Base-by-base conservation (phyloP, 768 basidiomycete species). In the Leccinum rimulosum region DNA sequence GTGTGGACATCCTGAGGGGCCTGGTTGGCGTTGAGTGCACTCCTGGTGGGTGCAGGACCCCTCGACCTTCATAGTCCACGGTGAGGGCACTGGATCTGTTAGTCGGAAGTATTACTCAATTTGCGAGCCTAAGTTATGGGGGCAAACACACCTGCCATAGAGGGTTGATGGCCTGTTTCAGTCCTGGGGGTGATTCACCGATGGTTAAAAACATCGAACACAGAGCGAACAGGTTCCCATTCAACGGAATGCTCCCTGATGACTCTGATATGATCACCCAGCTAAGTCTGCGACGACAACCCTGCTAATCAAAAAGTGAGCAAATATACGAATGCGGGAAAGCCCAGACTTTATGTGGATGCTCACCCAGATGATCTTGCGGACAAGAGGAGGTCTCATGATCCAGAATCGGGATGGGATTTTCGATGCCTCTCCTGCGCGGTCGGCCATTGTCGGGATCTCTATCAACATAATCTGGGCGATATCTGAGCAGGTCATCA, bases 401-500 rank as follows among this genome's bases (percentile, higher is more conserved):
- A 22, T 22, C 22, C 22, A 22, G 22, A 22, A 22, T 22, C 22
- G 22, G 50, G 38, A 60, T 35, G 4, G 55, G 52, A 17, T 45
- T 56, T 25, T 62, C 61, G 27, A 55, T 6, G 14, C 30, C 54
- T 27, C 61, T 59, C 56, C 61, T 36, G 14, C 36, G 59, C 11
- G 55, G 56, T 55, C 58, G 56, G 9, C 27, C 30, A 35, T 60
- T 25, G 30, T 22, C 47, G 0, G n/a, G 19, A 31, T 64, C 58
- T n/a, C 49, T 30, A 36, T 22, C 22, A 22, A 22, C 22, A 22
- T 22, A 22, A 22, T 22, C 22, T 22, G 22, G 22, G 22, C 22
- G 59, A 59, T 71, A 60, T 49, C 71, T 60, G 51, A 49, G 43
- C 3, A 61, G 19, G 48, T 60, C 17, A 22, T 72, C 66, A 50